Conservation (phyloP, 768 basidiomycete genomes). For the Macrolepiota dolichaula region DNA sequence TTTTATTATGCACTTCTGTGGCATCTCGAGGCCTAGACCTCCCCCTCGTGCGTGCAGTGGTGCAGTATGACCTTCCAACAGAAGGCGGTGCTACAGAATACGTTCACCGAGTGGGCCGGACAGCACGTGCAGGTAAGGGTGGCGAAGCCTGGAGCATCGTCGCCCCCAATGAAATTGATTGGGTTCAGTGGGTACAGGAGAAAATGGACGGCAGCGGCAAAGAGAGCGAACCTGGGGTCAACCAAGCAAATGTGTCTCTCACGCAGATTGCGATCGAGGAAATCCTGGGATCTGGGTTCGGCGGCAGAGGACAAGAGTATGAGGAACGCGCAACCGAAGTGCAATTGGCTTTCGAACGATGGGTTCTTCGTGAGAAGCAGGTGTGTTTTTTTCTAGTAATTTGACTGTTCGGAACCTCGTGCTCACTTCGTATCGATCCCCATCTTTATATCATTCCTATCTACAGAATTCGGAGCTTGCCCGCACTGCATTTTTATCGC, state of each 20-base stretch:
- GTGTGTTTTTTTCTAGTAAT: slow-evolving; percentile 33
- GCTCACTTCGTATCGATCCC: neutral
- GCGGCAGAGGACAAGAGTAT: slow-evolving; percentile 75
- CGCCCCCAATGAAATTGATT: slow-evolving; percentile 79
- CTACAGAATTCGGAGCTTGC: slow-evolving; percentile 73
- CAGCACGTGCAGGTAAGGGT: slow-evolving; percentile 92
- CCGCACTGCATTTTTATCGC: slow-evolving; percentile 84
- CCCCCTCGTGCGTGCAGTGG: slow-evolving; percentile 87
- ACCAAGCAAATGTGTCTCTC: slow-evolving; percentile 41
- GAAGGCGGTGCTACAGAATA: slow-evolving; percentile 97
- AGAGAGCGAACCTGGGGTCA: slow-evolving; percentile 14
- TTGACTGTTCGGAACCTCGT: slow-evolving; percentile 6
- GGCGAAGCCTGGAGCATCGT: slow-evolving; percentile 97
- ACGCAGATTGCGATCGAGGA: slow-evolving; percentile 62
- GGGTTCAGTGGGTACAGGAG: slow-evolving; percentile 87
- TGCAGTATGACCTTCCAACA: slow-evolving; percentile 97
- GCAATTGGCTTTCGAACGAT: slow-evolving; percentile 91
- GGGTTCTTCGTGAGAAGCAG: slow-evolving; percentile 74
- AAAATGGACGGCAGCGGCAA: slow-evolving; percentile 64
- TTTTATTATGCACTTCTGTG: slow-evolving; percentile 94
- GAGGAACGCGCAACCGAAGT: slow-evolving; percentile 93
- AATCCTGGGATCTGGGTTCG: slow-evolving; percentile 79
- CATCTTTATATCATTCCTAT: neutral
- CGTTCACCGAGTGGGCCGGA: slow-evolving; percentile 94
- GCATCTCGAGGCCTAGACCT: slow-evolving; percentile 98